Evolutionary conservation across 306 rosid species (phyloP).

Genomic region (Luffa acutangula): DNA sequence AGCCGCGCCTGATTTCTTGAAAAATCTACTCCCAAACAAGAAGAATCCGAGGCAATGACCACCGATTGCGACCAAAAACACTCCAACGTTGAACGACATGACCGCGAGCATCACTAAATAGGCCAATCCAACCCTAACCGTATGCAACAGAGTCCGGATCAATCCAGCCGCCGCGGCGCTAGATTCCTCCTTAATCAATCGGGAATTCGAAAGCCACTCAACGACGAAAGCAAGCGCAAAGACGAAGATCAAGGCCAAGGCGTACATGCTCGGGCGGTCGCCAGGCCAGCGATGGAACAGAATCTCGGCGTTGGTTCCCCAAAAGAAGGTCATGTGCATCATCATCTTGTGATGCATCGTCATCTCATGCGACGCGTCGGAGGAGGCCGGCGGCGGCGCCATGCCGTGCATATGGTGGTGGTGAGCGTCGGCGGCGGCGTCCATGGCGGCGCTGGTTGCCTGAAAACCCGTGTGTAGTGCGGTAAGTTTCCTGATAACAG

Average conservation of each 20-base stretch:
- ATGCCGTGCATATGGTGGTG: neutral
- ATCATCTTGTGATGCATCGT: conserved; percentile 24
- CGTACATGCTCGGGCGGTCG: conserved; percentile 41
- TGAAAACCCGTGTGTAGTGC: neutral
- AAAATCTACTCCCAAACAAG: conserved; percentile 32
- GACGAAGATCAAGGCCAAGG: conserved; percentile 32
- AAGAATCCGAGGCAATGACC: conserved; percentile 70
- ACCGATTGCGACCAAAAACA: conserved; percentile 48
- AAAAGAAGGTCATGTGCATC: conserved; percentile 89
- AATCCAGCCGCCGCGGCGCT: conserved; percentile 23
- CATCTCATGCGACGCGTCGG: neutral
- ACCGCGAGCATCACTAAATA: conserved; percentile 74
- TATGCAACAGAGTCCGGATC: conserved; percentile 43
- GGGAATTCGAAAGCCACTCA: conserved; percentile 41
- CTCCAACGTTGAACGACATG: conserved; percentile 81
- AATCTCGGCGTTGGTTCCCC: conserved; percentile 53
- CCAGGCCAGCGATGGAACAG: conserved; percentile 70
- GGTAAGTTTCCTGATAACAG: neutral
- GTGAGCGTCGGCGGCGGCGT: neutral
- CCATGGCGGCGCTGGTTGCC: neutral
- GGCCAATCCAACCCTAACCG: conserved; percentile 42
- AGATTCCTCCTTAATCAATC: conserved; percentile 33
- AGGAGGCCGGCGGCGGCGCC: neutral
- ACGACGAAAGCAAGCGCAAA: conserved; percentile 39
- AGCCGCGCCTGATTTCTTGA: conserved; percentile 11